Conservation (phyloP, 768 basidiomycete genomes). For the Rhizopogon roseolus region DNA sequence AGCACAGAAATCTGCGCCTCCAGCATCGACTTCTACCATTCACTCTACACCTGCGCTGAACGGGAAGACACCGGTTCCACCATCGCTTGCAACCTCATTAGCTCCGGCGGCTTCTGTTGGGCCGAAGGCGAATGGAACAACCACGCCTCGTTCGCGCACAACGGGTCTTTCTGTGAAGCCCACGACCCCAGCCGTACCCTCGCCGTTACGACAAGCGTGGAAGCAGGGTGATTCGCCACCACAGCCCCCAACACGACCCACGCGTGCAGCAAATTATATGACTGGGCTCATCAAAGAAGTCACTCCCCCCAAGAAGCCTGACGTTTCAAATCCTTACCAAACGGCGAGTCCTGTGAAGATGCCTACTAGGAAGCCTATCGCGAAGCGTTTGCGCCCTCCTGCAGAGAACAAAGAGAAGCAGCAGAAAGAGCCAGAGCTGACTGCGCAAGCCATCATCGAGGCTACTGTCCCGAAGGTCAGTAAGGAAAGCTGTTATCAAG, state of each 20-base stretch:
- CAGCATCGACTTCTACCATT: constrained; percentile 28
- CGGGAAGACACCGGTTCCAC: constrained; percentile 16
- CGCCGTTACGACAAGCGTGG: constrained; percentile 76
- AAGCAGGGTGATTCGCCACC: constrained; percentile 37
- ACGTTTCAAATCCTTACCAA: constrained; percentile 77
- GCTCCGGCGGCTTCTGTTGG: constrained; percentile 16
- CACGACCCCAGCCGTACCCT: constrained; percentile 62
- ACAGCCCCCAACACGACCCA: constrained; percentile 35
- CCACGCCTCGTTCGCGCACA: constrained; percentile 34
- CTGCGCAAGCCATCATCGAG: constrained; percentile 69
- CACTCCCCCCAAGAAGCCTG: constrained; percentile 58
- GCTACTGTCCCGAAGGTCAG: constrained; percentile 71
- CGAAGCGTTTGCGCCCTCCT: constrained; percentile 32
- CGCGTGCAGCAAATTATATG: constrained; percentile 66
- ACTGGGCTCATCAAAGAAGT: constrained; percentile 67
- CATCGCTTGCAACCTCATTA: constrained; percentile 14
- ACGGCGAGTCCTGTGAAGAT: constrained; percentile 60
- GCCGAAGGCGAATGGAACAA: constrained; percentile 21
- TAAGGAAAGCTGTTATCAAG: constrained; percentile 4
- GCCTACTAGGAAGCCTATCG: constrained; percentile 33
- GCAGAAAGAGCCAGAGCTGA: constrained; percentile 28
- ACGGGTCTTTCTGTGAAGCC: constrained; percentile 39
- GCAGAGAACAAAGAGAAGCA: constrained; percentile 31
- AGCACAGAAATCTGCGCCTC: constrained; percentile 25
- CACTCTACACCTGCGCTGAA: constrained; percentile 24